A percentile compares a stretch with the other conserved stretches of the same genome.
Conservation (phyloP, 805 yeast species). For the Metschnikowia anglica region DNA sequence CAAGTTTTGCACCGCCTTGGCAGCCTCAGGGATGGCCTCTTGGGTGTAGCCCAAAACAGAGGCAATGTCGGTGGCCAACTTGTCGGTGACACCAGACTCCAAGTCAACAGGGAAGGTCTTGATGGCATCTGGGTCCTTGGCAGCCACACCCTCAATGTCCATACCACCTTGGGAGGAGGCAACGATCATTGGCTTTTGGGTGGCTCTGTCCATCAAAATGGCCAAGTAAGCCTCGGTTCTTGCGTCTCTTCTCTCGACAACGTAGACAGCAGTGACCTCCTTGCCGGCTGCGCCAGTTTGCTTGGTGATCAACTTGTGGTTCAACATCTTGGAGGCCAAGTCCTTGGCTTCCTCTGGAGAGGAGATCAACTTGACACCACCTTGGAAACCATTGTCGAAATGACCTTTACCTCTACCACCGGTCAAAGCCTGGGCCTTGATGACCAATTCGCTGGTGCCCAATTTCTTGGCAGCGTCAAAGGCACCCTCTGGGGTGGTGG, state of each 20-base stretch:
- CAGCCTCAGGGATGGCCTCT: slow-evolving; percentile 81
- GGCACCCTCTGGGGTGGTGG: slow-evolving; percentile 87
- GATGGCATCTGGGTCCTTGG: slow-evolving; percentile 85
- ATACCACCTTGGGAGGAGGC: slow-evolving; percentile 99
- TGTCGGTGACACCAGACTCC: slow-evolving; percentile 75
- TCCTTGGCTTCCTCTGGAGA: slow-evolving; percentile 84
- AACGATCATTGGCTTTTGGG: slow-evolving; percentile 87
- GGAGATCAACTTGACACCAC: slow-evolving; percentile 90
- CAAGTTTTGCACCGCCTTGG: slow-evolving; percentile 78
- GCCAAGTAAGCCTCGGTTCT: slow-evolving; percentile 94
- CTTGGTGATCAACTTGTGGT: slow-evolving; percentile 92
- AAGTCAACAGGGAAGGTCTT: slow-evolving; percentile 80
- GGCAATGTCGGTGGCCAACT: slow-evolving; percentile 74
- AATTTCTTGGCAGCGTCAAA: slow-evolving; percentile 75
- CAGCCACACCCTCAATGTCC: slow-evolving; percentile 99
- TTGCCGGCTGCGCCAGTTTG: slow-evolving; percentile 98
- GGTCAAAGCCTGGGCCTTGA: slow-evolving; percentile 97
- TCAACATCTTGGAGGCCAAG: slow-evolving; percentile 84
- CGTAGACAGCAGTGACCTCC: slow-evolving; percentile 92
- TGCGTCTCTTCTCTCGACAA: slow-evolving; percentile 92
- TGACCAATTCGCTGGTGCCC: slow-evolving; percentile 77
- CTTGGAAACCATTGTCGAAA: slow-evolving; percentile 91
- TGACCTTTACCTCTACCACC: slow-evolving; percentile 99
- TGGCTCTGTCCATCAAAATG: slow-evolving; percentile 89
- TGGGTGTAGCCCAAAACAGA: slow-evolving; percentile 75